Percentiles rank a stretch among this genome's conserved stretches.
These are phyloP conservation scores for Pyracantha coccinea DNA, from an alignment of 331 rosid species.

Conservation along the genomic window DNA sequence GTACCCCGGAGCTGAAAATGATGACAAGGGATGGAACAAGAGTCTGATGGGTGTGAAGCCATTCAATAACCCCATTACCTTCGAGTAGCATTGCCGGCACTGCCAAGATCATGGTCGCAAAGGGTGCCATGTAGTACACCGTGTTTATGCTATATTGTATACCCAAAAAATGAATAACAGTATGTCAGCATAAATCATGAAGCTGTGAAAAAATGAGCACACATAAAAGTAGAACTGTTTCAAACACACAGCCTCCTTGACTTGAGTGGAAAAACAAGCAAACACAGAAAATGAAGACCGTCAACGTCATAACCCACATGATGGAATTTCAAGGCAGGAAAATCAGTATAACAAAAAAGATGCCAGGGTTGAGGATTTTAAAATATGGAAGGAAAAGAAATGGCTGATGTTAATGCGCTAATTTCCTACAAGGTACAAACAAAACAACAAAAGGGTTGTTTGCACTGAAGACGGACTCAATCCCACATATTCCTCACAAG, in stretches of 20 bases:
- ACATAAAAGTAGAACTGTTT: background rate
- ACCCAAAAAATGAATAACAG: constrained; percentile 3
- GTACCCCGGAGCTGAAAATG: constrained; percentile 79
- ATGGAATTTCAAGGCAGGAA: background rate
- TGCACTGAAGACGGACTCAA: background rate
- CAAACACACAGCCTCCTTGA: background rate
- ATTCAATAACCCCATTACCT: constrained; percentile 80
- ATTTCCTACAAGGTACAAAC: background rate
- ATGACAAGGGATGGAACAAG: constrained; percentile 61
- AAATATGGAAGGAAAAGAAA: background rate
- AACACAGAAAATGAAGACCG: background rate
- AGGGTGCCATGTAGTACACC: constrained; percentile 97
- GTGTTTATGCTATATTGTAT: constrained; percentile 69
- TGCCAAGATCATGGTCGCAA: constrained; percentile 93
- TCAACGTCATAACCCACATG: background rate
- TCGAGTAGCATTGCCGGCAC: constrained; percentile 83
- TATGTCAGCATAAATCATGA: background rate
- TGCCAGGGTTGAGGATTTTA: background rate
- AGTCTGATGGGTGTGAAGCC: constrained; percentile 67
- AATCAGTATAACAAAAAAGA: background rate
- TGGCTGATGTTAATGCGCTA: background rate
- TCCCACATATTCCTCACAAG: background rate
- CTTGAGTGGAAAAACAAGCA: background rate
- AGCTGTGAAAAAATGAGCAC: background rate
- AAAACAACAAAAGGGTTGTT: background rate